Evolutionary conservation across 75 land plant species (phyloP).

Genomic region (Selaginella tamariscina): DNA sequence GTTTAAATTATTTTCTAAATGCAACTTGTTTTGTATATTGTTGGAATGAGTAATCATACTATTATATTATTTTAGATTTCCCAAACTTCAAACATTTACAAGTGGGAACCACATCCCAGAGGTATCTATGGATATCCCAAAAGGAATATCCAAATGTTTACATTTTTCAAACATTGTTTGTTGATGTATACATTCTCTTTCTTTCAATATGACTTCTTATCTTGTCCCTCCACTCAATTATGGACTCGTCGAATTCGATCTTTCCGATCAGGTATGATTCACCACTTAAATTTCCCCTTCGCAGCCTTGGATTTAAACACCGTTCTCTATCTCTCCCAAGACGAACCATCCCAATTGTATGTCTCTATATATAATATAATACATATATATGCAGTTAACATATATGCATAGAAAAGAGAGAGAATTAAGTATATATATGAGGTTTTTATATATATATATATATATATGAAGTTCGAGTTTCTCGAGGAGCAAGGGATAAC

Average conservation of each 20-base stretch:
- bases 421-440: no score
- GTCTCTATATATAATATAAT: background rate
- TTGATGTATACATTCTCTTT: no score
- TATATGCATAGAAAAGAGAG: background rate
- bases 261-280: slow-evolving; percentile 24
- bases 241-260: slow-evolving; percentile 28
- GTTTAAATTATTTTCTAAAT: no score
- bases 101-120: no score
- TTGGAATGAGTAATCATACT: no score
- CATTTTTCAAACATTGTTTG: no score
- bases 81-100: no score
- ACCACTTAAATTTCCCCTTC: slow-evolving; percentile 28
- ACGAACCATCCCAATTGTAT: slow-evolving; percentile 24
- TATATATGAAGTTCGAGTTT: slow-evolving; percentile 20
- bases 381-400: background rate
- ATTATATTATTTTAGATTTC: no score
- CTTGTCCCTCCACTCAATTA: slow-evolving; percentile 30
- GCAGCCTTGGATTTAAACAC: slow-evolving; percentile 22
- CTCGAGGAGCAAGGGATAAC: slow-evolving; percentile 25
- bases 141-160: no score
- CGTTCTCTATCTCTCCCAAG: slow-evolving; percentile 22
- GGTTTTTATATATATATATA: no score
- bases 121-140: no score
- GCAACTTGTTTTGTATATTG: no score
- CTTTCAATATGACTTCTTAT: slow-evolving; percentile 18